These are phyloP conservation scores for Colletotrichum sp. DNA, from an alignment of 2,329 filamentous ascomycete species.

Conservation along the genomic window DNA sequence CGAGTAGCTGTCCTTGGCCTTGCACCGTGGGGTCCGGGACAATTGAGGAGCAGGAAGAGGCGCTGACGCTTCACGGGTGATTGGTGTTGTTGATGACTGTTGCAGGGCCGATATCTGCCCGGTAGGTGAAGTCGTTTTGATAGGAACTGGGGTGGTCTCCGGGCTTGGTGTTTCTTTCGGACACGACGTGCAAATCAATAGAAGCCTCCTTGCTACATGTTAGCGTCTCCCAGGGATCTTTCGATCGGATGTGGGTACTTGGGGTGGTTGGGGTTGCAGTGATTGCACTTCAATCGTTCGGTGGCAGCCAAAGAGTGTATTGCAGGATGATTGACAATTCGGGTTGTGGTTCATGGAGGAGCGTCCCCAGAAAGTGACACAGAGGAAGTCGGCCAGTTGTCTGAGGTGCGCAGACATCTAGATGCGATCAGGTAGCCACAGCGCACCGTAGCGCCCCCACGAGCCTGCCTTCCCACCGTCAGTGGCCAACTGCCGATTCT, in stretches of 20 bases:
- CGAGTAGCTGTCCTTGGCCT: not conserved
- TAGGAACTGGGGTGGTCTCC: not conserved
- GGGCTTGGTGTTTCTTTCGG: not conserved
- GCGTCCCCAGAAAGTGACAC: not conserved
- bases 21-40: not conserved
- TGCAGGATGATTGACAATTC: not conserved
- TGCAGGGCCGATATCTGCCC: too few species aligned
- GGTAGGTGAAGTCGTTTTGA: not conserved
- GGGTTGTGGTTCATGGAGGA: not conserved
- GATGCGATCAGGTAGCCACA: not conserved
- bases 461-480: not conserved
- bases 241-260: not conserved
- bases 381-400: not conserved
- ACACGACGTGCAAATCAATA: not conserved
- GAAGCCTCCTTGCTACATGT: not conserved
- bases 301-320: not conserved
- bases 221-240: not conserved
- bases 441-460: too few species aligned
- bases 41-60: not conserved
- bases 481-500: not conserved
- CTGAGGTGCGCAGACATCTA: not conserved
- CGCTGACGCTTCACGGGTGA: not conserved
- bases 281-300: not conserved
- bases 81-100: not conserved
- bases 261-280: not conserved